phyloP scores from a whole-genome alignment of 148 eudicot genomes.

The Drosera capensis region DNA sequence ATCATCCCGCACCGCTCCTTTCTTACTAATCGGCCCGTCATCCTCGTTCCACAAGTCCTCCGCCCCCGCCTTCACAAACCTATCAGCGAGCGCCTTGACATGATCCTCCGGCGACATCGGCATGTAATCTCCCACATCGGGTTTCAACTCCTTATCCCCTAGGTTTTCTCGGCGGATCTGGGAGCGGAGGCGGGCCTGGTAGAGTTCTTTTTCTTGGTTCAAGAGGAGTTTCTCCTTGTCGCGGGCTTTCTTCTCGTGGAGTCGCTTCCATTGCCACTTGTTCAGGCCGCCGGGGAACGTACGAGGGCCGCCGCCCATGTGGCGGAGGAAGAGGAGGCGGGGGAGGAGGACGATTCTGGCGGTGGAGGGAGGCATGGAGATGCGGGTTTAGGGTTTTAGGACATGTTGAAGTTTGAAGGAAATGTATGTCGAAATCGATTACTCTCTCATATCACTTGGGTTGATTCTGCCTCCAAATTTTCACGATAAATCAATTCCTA shows the following conservation, averaged over 20 bases:
- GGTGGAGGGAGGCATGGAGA: no score
- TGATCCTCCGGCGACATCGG: slow-evolving; percentile 53
- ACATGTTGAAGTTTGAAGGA: no score
- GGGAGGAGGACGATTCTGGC: no score
- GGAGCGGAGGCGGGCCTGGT: slow-evolving; percentile 63
- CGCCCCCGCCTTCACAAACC: slow-evolving; percentile 66
- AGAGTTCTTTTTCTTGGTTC: slow-evolving; percentile 63
- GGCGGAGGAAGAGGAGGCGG: slow-evolving; percentile 16
- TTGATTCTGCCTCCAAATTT: no score
- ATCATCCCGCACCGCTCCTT: no score
- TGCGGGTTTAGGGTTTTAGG: no score
- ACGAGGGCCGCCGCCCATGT: slow-evolving; percentile 82
- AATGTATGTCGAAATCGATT: no score
- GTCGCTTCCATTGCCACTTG: slow-evolving; percentile 88
- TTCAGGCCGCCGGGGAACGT: slow-evolving; percentile 82
- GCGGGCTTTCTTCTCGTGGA: slow-evolving; percentile 67
- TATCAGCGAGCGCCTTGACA: slow-evolving; percentile 60
- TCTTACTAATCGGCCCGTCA: slow-evolving; percentile 47
- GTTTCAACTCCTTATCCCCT: no score
- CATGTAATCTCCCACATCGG: slow-evolving; percentile 6
- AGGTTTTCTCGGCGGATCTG: slow-evolving; percentile 37
- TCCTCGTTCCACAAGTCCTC: slow-evolving; percentile 70
- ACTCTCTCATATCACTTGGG: no score
- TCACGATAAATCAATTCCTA: no score
- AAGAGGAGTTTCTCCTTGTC: slow-evolving; percentile 59